Evolutionary conservation across 139 green algal species (phyloP), one percentile per base, ranked within the genome.

Genomic region (Chlamydomonas sphaeroides): DNA sequence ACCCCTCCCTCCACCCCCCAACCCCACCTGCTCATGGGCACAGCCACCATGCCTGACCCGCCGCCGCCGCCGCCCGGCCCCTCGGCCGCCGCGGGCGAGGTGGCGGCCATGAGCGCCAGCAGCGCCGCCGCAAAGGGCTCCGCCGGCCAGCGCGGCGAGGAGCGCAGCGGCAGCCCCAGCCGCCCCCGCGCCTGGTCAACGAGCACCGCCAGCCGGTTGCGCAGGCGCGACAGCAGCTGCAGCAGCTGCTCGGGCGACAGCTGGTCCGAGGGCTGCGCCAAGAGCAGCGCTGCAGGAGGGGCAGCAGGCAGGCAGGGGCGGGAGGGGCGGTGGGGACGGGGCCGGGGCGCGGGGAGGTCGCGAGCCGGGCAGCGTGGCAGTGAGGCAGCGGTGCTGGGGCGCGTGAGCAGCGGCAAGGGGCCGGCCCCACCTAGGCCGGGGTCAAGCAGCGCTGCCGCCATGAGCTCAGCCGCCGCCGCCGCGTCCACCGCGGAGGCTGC

Each of bases 211-310:
- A 94, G 83, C 23, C 83, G 85, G 33, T 76, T 68, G 39, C 90
- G 90, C 51, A 96, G 87, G 25, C 85, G 74, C 48, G 80, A 77
- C 21, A 96, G 88, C 70, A 96, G 75, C 53, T 65, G 71, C 28
- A 94, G 6, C 67, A 93, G 91, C 49, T 93, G 71, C 17, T 85
- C 74, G 7, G 63, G 63, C 8, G 65, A 80, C 45, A 95, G 80
- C 30, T 67, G 26, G n/a, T 84, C 38, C 6, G 65, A 59, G 41
- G 91, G 41, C 15, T n/a, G 10, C 10, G 5, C 49, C 7, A 59
- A 20, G 28, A 80, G 74, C 4, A 23, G 4, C 2, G 57, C 57
- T 80, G 66, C 28, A 30, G 59, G 59, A n/a, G n/a, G n/a, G n/a
- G n/a, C n/a, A n/a, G n/a, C n/a, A n/a, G n/a, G n/a, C n/a, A n/a